Evolutionary conservation across 2,329 filamentous ascomycete species (phyloP).

Genomic region (Phoma sp.): DNA sequence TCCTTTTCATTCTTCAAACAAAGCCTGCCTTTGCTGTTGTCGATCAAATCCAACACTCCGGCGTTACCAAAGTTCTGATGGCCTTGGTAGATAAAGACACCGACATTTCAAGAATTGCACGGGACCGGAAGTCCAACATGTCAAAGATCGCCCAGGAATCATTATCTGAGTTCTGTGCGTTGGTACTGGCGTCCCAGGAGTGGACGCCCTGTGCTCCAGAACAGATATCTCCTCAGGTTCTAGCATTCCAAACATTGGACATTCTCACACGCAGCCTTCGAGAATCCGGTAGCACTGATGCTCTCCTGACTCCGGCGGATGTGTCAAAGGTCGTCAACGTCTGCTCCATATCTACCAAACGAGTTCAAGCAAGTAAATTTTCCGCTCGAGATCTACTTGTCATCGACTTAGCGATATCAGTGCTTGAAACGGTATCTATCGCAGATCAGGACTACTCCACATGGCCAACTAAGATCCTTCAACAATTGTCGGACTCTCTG

Average conservation of each 20-base stretch:
- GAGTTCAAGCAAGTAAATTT: constrained; percentile 21
- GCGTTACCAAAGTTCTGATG: constrained; percentile 61
- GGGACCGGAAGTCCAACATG: constrained; percentile 71
- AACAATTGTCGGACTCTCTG: constrained; percentile 57
- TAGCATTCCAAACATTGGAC: constrained; percentile 70
- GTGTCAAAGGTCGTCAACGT: constrained; percentile 53
- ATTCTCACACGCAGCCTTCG: constrained; percentile 60
- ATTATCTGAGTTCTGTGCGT: constrained; percentile 61
- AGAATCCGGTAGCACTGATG: constrained; percentile 54
- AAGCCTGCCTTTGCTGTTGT: constrained; percentile 66
- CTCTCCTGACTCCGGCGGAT: constrained; percentile 52
- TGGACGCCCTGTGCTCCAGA: constrained; percentile 64
- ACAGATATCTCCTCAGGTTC: constrained; percentile 65
- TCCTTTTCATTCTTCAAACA: constrained; percentile 66
- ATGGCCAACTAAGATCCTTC: constrained; percentile 56
- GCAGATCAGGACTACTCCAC: constrained; percentile 48
- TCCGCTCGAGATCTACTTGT: constrained; percentile 26
- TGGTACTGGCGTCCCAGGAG: constrained; percentile 60
- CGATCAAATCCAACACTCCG: constrained; percentile 62
- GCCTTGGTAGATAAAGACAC: constrained; percentile 58
- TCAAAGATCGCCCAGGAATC: constrained; percentile 67
- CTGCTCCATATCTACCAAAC: constrained; percentile 31
- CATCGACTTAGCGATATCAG: constrained; percentile 54
- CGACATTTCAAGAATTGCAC: constrained; percentile 66
- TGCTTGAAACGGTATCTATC: constrained; percentile 59